Base-by-base conservation (phyloP, 2,329 filamentous ascomycete genomes). In the Talaromyces sp. region DNA sequence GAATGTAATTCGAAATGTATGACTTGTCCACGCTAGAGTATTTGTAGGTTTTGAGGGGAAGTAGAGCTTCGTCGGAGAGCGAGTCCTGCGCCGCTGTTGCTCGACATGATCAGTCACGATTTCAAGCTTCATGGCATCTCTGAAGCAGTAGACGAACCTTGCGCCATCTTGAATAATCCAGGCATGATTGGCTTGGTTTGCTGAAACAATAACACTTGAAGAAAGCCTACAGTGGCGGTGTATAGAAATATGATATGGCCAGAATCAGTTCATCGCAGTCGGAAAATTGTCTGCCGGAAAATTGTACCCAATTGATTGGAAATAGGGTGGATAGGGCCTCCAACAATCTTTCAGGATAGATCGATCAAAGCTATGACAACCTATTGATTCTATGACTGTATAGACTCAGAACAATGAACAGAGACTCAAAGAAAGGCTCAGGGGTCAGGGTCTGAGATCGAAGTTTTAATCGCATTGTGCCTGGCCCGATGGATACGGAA, bases 11-110 rank as follows among this genome's bases (percentile, higher is more conserved):
- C 63, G 95, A 98, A 64, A 97, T 86, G 66, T 90, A 89, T 58
- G 93, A 97, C 79, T 96, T 93, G 82, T 99, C 95, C 77, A 99
- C 92, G 71, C 90, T 91, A 70, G 92, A 96, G 79, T 99, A 99
- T 75, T 97, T 96, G 87, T 99, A 99, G 64, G 89, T 88, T 79
- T 92, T 95, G 70, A 99, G 88, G 76, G 97, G 93, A 65, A 90
- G 83, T 69, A 99, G 85, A 61, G 92, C 92, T 72, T 98, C 92
- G 71, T 96, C 92, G 31, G 93, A 96, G 69, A 98, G 81, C 68
- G 82, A 84, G 66, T 86, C 83, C 71, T 77, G 77, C 66, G 72
- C 73, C 70, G 74, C 76, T 76, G 46, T 57, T 60, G 23, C 14
- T 8, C 23, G 25, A 52, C 31, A 37, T 44, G 54, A 25, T 62